phyloP scores from a whole-genome alignment of 805 yeast species.

The Barnettozyma wickerhamii region DNA sequence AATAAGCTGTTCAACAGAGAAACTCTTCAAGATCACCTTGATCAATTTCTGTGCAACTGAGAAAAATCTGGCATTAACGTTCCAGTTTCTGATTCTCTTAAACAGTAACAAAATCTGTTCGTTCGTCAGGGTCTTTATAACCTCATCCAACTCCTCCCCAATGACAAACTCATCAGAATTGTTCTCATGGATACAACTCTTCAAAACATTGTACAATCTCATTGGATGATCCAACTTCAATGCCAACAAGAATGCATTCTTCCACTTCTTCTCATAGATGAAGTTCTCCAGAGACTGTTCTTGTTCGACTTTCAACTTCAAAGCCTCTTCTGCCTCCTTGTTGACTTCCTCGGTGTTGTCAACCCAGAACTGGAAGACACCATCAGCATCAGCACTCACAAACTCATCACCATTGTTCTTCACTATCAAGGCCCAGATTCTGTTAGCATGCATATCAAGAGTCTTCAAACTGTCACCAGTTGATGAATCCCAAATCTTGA shows the following conservation, averaged over 20 bases:
- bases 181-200: conserved; percentile 46
- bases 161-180: conserved; percentile 28
- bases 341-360: conserved; percentile 79
- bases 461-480: conserved; percentile 80
- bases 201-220: conserved; percentile 76
- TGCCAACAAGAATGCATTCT: conserved; percentile 82
- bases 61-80: conserved; percentile 78
- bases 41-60: conserved; percentile 76
- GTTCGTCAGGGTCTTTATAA: conserved; percentile 51
- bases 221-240: conserved; percentile 86
- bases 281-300: conserved; percentile 83
- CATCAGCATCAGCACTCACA: conserved; percentile 92
- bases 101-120: conserved; percentile 60
- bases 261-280: conserved; percentile 73
- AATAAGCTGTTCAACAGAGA: conserved; percentile 51
- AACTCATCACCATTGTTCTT: conserved; percentile 64
- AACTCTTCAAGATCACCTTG: conserved; percentile 54
- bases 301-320: conserved; percentile 64
- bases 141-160: conserved; percentile 54
- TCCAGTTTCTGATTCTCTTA: conserved; percentile 89
- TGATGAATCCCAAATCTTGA: conserved; percentile 83
- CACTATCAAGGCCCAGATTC: conserved; percentile 86
- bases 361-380: conserved; percentile 82
- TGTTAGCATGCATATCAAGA: conserved; percentile 87
- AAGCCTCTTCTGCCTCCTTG: conserved; percentile 44